Evolutionary conservation across 148 eudicot species (phyloP).

Genomic region (Nepenthes mirabilis): DNA sequence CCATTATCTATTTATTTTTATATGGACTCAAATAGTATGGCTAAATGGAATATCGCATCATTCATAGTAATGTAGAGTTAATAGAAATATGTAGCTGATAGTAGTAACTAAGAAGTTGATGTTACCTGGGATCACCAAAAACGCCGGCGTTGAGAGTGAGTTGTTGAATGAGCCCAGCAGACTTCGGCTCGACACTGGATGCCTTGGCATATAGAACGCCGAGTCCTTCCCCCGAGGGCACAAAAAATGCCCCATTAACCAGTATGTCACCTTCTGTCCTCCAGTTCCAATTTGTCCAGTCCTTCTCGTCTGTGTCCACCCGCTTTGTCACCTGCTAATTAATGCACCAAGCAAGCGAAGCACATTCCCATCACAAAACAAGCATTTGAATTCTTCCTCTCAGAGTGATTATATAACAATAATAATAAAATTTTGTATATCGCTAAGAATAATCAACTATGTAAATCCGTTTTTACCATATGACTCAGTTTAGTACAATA

Average conservation of each 20-base stretch:
- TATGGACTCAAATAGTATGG: too few relatives aligned
- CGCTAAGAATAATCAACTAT: too few relatives aligned
- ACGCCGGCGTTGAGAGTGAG: slow-evolving; percentile 66
- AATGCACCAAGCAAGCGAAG: background rate
- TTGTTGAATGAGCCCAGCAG: slow-evolving; percentile 39
- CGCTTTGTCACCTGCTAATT: slow-evolving; percentile 45
- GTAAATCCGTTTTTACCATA: too few relatives aligned
- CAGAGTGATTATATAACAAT: background rate
- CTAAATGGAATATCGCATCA: too few relatives aligned
- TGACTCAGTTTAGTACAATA: too few relatives aligned
- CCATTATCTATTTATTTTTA: too few relatives aligned
- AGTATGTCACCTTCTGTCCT: slow-evolving; percentile 48
- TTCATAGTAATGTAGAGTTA: too few relatives aligned
- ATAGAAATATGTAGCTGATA: too few relatives aligned
- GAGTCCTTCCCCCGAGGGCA: slow-evolving; percentile 46
- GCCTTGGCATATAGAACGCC: slow-evolving; percentile 53
- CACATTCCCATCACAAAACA: background rate
- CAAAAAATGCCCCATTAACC: slow-evolving; percentile 58
- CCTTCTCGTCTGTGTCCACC: slow-evolving; percentile 39
- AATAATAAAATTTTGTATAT: too few relatives aligned
- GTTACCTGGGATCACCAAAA: slow-evolving; percentile 52
- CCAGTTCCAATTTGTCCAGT: slow-evolving; percentile 59
- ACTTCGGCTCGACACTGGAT: slow-evolving; percentile 48
- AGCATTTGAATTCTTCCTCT: background rate
- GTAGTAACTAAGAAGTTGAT: too few relatives aligned